A percentile compares a stretch with the other conserved stretches of the same genome.
phyloP scores from a whole-genome alignment of 2,329 filamentous ascomycete species.

The Nemania abortiva region DNA sequence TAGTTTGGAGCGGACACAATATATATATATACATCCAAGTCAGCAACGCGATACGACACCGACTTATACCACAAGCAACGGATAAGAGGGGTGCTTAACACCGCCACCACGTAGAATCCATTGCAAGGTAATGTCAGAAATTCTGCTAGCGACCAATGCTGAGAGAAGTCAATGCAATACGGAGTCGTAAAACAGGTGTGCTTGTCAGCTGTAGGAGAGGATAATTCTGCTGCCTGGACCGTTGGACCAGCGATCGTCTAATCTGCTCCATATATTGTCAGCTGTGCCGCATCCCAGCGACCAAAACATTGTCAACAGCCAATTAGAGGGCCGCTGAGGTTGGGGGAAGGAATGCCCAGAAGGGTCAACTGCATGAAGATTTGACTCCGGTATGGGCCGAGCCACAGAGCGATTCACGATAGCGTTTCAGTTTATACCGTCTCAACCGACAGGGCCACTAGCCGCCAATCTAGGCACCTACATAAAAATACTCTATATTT shows the following conservation, averaged over 20 bases:
- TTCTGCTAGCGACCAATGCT: not conserved
- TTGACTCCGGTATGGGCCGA: not conserved
- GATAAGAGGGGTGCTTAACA: not conserved
- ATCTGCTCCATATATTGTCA: not conserved
- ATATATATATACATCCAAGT: not conserved
- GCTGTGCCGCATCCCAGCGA: not conserved
- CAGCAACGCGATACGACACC: not conserved
- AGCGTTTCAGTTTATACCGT: not conserved
- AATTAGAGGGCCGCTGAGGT: not conserved
- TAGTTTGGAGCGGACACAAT: not conserved
- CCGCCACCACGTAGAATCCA: not conserved
- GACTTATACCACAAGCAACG: not conserved
- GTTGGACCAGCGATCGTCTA: not conserved
- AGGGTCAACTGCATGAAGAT: not conserved
- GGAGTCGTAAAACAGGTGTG: no score
- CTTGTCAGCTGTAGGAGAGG: not conserved
- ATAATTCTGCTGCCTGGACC: conserved; percentile 10
- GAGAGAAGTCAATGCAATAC: not conserved
- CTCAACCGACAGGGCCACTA: no score
- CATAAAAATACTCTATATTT: no score
- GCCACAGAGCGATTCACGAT: not conserved
- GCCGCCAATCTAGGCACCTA: no score
- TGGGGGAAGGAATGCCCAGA: not conserved
- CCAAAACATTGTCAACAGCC: not conserved
- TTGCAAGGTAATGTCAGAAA: not conserved